Conservation (phyloP, 805 yeast species). For the Metschnikowia henanensis region DNA sequence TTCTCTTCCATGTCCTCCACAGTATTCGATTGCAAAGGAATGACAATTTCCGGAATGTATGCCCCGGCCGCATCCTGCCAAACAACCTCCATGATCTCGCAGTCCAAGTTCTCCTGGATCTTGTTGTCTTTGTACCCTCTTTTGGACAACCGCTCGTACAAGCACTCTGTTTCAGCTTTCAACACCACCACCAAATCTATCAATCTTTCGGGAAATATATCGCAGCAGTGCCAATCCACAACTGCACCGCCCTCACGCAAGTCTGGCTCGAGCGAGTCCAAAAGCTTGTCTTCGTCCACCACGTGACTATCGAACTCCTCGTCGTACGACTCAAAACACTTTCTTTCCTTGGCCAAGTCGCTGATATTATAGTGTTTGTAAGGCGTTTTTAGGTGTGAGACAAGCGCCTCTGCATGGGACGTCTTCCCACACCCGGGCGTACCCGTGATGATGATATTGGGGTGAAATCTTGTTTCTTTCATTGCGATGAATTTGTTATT, state of each 20-base stretch:
- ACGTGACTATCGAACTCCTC: slow-evolving; percentile 81
- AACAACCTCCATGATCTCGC: slow-evolving; percentile 95
- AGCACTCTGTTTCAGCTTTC: slow-evolving; percentile 67
- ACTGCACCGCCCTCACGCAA: slow-evolving; percentile 84
- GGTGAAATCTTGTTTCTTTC: slow-evolving; percentile 23
- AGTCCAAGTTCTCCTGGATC: slow-evolving; percentile 89
- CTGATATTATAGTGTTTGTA: slow-evolving; percentile 64
- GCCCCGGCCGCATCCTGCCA: slow-evolving; percentile 83
- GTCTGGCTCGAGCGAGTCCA: slow-evolving; percentile 78
- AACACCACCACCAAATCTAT: slow-evolving; percentile 92
- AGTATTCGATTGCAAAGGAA: slow-evolving; percentile 71
- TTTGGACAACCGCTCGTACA: slow-evolving; percentile 72
- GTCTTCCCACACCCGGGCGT: slow-evolving; percentile 94
- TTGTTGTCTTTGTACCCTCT: slow-evolving; percentile 82
- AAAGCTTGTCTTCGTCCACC: slow-evolving; percentile 87
- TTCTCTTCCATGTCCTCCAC: slow-evolving; percentile 82
- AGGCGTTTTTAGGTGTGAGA: slow-evolving; percentile 45
- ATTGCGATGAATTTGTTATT: neutral
- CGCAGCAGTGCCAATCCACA: slow-evolving; percentile 98
- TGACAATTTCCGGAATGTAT: slow-evolving; percentile 77
- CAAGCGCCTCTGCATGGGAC: slow-evolving; percentile 65
- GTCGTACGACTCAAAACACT: slow-evolving; percentile 83
- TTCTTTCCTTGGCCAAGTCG: slow-evolving; percentile 75
- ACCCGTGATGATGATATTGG: slow-evolving; percentile 90
- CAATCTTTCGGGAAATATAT: slow-evolving; percentile 88